Conservation (phyloP, 2,329 filamentous ascomycete species). For the Dryadomyces quercus-mongolicae region DNA sequence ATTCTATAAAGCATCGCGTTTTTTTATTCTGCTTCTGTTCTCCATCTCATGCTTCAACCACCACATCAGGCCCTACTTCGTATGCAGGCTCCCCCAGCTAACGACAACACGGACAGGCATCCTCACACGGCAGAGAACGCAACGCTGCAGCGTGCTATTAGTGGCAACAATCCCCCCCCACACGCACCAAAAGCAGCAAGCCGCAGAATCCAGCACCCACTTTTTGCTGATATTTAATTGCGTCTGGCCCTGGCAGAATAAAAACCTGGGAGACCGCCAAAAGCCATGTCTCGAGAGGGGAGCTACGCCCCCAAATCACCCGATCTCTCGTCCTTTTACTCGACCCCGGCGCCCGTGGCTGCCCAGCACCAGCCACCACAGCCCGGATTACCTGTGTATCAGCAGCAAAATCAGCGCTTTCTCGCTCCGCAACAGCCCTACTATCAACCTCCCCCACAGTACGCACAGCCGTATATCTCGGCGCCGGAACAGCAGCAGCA, state of each 20-base stretch:
- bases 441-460: conserved; percentile 10
- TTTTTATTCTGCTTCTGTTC: not conserved
- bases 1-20: not conserved
- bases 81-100: not conserved
- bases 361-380: conserved; percentile 16
- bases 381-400: conserved; percentile 14
- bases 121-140: not conserved
- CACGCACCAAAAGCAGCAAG: conserved; percentile 1
- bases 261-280: conserved; percentile 2
- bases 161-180: not conserved
- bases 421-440: conserved; percentile 12
- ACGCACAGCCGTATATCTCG: conserved; percentile 6
- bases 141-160: not conserved
- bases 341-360: conserved; percentile 20
- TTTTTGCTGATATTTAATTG: not conserved
- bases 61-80: not conserved
- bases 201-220: not conserved
- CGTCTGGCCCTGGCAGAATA: not conserved
- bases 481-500: not conserved
- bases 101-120: not conserved
- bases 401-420: conserved; percentile 7
- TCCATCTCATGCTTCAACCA: not conserved
- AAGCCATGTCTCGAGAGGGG: conserved; percentile 36
- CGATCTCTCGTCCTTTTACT: conserved; percentile 45
- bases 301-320: conserved; percentile 46